These are phyloP conservation scores for Elymus sibiricus DNA, from an alignment of 176 grass and related monocot genomes.

Conservation along the genomic window DNA sequence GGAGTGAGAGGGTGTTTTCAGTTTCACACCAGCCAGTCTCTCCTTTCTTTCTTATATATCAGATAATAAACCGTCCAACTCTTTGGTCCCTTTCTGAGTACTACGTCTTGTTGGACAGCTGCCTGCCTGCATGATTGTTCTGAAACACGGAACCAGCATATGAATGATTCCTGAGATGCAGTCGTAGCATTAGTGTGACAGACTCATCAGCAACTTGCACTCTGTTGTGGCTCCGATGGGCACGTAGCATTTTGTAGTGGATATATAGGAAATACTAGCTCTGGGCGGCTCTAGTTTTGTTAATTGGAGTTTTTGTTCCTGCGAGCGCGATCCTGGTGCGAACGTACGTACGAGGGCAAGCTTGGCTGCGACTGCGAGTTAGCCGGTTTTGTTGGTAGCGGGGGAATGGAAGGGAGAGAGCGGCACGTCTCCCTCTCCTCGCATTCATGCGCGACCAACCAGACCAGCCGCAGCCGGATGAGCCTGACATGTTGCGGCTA, in stretches of 20 bases:
- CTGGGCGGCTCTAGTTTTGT: neutral
- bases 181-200: neutral
- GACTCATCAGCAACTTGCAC: neutral
- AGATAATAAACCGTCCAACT: slow-evolving; percentile 6
- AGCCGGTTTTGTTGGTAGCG: neutral
- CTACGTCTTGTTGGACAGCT: neutral
- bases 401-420: too few relatives aligned
- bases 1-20: neutral
- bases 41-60: neutral
- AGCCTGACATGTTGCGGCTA: too few relatives aligned
- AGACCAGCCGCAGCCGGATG: too few relatives aligned
- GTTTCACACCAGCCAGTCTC: neutral
- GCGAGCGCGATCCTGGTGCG: too few relatives aligned
- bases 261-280: too few relatives aligned
- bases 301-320: neutral
- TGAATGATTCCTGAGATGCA: neutral
- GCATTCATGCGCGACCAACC: neutral
- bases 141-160: neutral
- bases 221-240: neutral
- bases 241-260: neutral
- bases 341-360: neutral
- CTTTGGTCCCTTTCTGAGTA: neutral
- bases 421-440: neutral
- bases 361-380: neutral
- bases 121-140: neutral